Evolutionary conservation across 2,329 filamentous ascomycete species (phyloP).

Genomic region (Pseudocercospora fijiensis): DNA sequence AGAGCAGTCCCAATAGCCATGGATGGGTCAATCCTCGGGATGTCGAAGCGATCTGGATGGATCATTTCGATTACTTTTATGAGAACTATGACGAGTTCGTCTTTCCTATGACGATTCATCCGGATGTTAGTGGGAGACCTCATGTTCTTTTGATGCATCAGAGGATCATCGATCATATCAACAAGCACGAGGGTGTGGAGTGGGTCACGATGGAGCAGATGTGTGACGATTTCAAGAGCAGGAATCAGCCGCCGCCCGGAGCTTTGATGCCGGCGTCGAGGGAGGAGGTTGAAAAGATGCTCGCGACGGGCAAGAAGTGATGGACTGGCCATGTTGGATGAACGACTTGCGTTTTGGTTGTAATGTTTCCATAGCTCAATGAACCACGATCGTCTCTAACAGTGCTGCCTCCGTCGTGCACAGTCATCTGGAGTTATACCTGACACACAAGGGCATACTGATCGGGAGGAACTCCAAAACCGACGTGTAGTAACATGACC

Average conservation of each 20-base stretch:
- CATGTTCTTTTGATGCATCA: slow-evolving; percentile 73
- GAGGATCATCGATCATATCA: slow-evolving; percentile 67
- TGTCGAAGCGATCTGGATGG: slow-evolving; percentile 63
- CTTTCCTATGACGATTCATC: slow-evolving; percentile 74
- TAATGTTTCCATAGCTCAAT: background rate
- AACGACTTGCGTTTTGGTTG: background rate
- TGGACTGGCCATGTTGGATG: background rate
- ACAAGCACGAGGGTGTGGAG: slow-evolving; percentile 59
- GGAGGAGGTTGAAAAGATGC: slow-evolving; percentile 48
- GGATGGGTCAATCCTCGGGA: slow-evolving; percentile 57
- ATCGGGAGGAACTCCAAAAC: no score
- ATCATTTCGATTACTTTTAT: slow-evolving; percentile 72
- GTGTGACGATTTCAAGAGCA: slow-evolving; percentile 67
- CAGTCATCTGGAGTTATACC: no score
- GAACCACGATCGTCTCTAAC: no score
- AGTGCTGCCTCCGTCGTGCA: no score
- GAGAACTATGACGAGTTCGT: slow-evolving; percentile 72
- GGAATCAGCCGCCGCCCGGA: slow-evolving; percentile 55
- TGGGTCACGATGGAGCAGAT: slow-evolving; percentile 68
- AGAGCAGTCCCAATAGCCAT: slow-evolving; percentile 61
- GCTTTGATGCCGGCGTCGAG: slow-evolving; percentile 58
- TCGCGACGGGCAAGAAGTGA: slow-evolving; percentile 1
- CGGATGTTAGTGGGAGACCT: slow-evolving; percentile 63
- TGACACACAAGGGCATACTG: no score
- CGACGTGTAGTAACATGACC: no score